These are phyloP conservation scores for Dendrobium huoshanense DNA, from an alignment of 106 monocot species.

Conservation along the genomic window DNA sequence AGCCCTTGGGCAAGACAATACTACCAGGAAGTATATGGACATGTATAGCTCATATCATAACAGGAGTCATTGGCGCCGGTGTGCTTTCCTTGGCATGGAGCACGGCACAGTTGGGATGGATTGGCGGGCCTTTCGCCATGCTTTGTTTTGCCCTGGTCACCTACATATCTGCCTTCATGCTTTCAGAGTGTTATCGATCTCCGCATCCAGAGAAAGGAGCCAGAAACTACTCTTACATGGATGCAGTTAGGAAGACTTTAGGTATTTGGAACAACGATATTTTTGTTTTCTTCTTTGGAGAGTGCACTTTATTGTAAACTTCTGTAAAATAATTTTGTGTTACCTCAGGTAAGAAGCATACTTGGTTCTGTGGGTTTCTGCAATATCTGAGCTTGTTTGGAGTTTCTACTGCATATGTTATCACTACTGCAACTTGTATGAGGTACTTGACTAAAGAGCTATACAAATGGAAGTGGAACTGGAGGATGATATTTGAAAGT, in stretches of 20 bases:
- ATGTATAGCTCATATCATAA: slow-evolving; percentile 57
- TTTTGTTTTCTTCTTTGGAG: background rate
- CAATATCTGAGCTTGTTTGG: slow-evolving; percentile 53
- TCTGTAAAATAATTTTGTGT: slow-evolving; percentile 10
- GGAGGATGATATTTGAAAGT: background rate
- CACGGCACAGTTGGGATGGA: slow-evolving; percentile 59
- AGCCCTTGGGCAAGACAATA: background rate
- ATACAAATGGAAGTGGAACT: background rate
- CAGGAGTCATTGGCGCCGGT: slow-evolving; percentile 71
- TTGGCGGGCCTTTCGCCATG: slow-evolving; percentile 42
- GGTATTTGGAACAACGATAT: background rate
- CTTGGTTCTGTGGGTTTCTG: slow-evolving; percentile 46
- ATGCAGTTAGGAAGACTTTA: slow-evolving; percentile 17
- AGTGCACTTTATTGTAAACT: background rate
- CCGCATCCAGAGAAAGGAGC: slow-evolving; percentile 13
- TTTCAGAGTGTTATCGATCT: slow-evolving; percentile 18
- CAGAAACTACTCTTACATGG: slow-evolving; percentile 18
- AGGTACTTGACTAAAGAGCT: slow-evolving; percentile 22
- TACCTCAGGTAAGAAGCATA: slow-evolving; percentile 39
- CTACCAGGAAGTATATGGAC: slow-evolving; percentile 28
- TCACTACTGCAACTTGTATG: slow-evolving; percentile 53
- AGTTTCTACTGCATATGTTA: slow-evolving; percentile 38
- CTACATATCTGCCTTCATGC: slow-evolving; percentile 10
- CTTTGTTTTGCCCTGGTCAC: slow-evolving; percentile 65
- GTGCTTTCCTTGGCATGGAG: slow-evolving; percentile 80